phyloP scores from a whole-genome alignment of 805 yeast genomes.

The Metschnikowia reukaufii region DNA sequence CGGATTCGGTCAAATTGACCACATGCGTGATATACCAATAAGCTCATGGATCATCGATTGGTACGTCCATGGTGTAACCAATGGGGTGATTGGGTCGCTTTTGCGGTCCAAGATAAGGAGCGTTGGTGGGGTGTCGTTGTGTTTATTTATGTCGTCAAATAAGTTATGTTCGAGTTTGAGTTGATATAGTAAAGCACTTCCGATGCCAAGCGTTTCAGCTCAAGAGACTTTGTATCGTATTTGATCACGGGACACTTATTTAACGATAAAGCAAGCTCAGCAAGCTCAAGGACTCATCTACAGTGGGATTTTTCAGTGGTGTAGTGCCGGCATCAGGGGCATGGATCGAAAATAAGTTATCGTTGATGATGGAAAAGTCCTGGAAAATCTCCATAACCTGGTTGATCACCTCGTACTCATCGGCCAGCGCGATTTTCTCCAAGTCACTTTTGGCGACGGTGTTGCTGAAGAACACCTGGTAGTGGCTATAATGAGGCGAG shows the following conservation, averaged over 20 bases:
- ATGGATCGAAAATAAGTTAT: conserved; percentile 53
- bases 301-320: conserved; percentile 31
- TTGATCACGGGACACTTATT: conserved; percentile 77
- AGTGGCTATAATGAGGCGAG: conserved; percentile 75
- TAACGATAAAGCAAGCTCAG: conserved; percentile 66
- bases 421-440: conserved; percentile 88
- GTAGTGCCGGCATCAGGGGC: conserved; percentile 35
- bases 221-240: conserved; percentile 71
- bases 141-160: conserved; percentile 62
- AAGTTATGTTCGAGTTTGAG: conserved; percentile 53
- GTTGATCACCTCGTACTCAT: conserved; percentile 76
- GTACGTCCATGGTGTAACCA: conserved; percentile 94
- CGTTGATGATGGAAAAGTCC: conserved; percentile 75
- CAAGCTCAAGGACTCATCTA: conserved; percentile 41
- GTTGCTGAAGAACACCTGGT: conserved; percentile 78
- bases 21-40: conserved; percentile 80
- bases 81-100: conserved; percentile 91
- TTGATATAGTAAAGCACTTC: conserved; percentile 60
- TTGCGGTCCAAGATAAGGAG: conserved; percentile 77
- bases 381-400: conserved; percentile 81
- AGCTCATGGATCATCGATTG: conserved; percentile 97
- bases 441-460: conserved; percentile 70
- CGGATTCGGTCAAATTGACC: conserved; percentile 62
- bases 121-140: conserved; percentile 66
- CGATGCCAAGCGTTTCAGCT: conserved; percentile 62